Evolutionary conservation across 1,139 yeast genomes (phyloP).

Genomic region (Kurtzmaniella natalensis): DNA sequence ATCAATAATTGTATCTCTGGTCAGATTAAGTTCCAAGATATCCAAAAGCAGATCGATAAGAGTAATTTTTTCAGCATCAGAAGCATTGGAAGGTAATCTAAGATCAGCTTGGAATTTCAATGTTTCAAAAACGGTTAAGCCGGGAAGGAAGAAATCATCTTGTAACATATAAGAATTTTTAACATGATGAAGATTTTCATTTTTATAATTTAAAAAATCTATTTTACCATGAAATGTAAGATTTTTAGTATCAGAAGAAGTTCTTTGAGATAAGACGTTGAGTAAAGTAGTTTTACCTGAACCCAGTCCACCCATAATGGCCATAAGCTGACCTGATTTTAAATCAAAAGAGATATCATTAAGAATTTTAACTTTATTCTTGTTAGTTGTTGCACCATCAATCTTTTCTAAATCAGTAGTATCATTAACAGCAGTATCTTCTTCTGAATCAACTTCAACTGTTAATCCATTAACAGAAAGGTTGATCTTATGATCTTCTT

Average conservation of each 20-base stretch:
- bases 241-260: slow-evolving; percentile 30
- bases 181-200: slow-evolving; percentile 17
- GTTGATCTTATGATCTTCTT: slow-evolving; percentile 23
- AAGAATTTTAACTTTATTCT: slow-evolving; percentile 18
- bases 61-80: slow-evolving; percentile 34
- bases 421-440: background rate
- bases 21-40: slow-evolving; percentile 59
- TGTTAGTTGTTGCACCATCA: slow-evolving; percentile 3
- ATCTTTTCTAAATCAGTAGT: slow-evolving; percentile 2
- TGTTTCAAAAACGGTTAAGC: slow-evolving; percentile 68
- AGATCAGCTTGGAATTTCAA: slow-evolving; percentile 67
- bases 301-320: slow-evolving; percentile 83
- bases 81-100: slow-evolving; percentile 43
- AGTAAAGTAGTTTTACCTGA: slow-evolving; percentile 82
- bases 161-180: slow-evolving; percentile 72
- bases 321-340: slow-evolving; percentile 51
- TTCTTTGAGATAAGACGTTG: slow-evolving; percentile 65
- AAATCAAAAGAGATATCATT: slow-evolving; percentile 53
- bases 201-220: slow-evolving; percentile 11
- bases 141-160: slow-evolving; percentile 69
- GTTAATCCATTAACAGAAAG: slow-evolving; percentile 26
- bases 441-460: slow-evolving; percentile 24
- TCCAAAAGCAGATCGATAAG: slow-evolving; percentile 57
- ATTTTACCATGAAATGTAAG: slow-evolving; percentile 30
- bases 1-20: slow-evolving; percentile 55